A percentile compares a stretch with the other conserved stretches of the same genome.
phyloP scores from a whole-genome alignment of 1,284 basidiomycete genomes.

The Sphaerobolus stellatus region DNA sequence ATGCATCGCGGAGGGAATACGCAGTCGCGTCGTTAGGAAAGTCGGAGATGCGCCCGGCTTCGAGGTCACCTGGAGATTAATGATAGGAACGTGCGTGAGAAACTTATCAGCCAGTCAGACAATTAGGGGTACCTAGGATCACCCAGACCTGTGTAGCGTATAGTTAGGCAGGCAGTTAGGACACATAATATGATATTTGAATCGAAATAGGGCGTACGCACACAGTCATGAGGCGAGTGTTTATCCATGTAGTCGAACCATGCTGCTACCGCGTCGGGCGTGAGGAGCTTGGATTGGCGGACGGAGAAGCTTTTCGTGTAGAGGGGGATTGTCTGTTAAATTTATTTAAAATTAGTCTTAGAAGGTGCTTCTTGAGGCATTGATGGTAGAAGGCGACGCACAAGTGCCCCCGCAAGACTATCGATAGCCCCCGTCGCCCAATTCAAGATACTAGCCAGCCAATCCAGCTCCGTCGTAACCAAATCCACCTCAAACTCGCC shows the following conservation, averaged over 20 bases:
- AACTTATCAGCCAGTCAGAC: background rate
- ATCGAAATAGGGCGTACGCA: background rate
- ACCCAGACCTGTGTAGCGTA: background rate
- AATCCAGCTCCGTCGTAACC: background rate
- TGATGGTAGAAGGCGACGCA: constrained; percentile 1
- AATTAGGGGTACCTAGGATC: background rate
- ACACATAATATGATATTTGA: too few relatives aligned
- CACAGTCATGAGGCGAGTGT: constrained; percentile 4
- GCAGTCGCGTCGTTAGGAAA: constrained; percentile 20
- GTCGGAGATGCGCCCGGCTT: constrained; percentile 23
- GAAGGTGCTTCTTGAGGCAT: too few relatives aligned
- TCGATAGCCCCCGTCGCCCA: constrained; percentile 8
- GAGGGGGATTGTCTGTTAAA: constrained; percentile 6
- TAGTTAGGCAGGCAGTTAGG: background rate
- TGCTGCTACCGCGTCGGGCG: constrained; percentile 2
- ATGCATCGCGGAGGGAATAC: constrained; percentile 26
- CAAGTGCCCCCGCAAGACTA: constrained; percentile 8
- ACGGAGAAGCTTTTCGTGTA: constrained; percentile 12
- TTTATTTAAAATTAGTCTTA: too few relatives aligned
- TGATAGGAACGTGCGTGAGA: too few relatives aligned
- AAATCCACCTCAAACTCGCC: background rate
- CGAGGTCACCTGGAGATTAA: background rate
- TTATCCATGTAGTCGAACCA: constrained; percentile 14
- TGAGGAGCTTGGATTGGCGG: constrained; percentile 7
- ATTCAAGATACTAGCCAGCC: constrained; percentile 7